Evolutionary conservation across 371 early-diverging fungal genomes (phyloP), one percentile per base, ranked within the genome.

Genomic region (Apophysomyces elegans): DNA sequence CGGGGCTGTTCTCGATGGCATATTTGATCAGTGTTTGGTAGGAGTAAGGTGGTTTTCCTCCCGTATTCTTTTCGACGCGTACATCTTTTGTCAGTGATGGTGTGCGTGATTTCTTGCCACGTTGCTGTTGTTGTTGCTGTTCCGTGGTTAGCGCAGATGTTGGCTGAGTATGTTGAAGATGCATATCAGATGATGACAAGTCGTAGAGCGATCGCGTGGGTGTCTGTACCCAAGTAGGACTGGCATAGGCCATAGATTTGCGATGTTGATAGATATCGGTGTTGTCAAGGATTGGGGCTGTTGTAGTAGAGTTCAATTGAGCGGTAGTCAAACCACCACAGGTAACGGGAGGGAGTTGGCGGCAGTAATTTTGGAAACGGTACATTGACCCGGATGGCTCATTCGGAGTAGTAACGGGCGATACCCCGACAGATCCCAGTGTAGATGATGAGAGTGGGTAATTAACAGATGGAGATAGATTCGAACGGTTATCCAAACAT

Each of bases 1-100:
- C 78, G 4, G 88, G 87, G 39, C 85, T 87, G 58, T 85, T 83
- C 45, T 88, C 79, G 65, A 97, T 93, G 39, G 97, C 97, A 50
- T 91, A 88, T 6, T 92, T 88, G 46, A 97, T 96, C 9, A 97
- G 77, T 11, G 88, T 88, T 13, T 95, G 92, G 67, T 97, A 97
- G 6, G 95, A 92, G 65, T 89, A 88, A 2, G 95, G 89, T 5
- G 97, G 96, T 64, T 91, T 91, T 26, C 75, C 75, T 12, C 21
- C 54, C 21, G 54, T 50, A 11, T 50, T 50, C 21, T 50, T 50
- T 21, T 50, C 54, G 11, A 50, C 54, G 21, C 54, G 54, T 9
- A 50, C 54, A 21, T 57, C 64, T 50, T 46, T 62, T 8, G 41
- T 41, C 14, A 62, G 13, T 56, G 44, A 63, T 26, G 26, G 63